Conservation (phyloP, 1,284 basidiomycete species). For the Fomes fomentarius region DNA sequence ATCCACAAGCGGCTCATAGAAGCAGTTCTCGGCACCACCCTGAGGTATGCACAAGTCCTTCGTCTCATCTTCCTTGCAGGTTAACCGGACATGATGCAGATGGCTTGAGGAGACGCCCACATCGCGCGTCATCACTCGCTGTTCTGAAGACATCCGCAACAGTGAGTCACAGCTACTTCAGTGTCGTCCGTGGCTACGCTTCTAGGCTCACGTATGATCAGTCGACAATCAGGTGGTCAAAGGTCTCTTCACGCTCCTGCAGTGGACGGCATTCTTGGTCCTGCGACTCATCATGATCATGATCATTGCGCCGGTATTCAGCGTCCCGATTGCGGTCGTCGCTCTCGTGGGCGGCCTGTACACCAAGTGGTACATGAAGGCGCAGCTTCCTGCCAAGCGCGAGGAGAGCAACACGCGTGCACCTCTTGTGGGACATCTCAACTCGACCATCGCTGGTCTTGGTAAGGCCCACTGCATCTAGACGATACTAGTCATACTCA, state of each 20-base stretch:
- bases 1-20: slow-evolving; percentile 58
- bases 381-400: slow-evolving; percentile 75
- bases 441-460: slow-evolving; percentile 67
- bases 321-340: slow-evolving; percentile 41
- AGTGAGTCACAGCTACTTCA: slow-evolving; percentile 17
- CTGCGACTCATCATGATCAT: slow-evolving; percentile 46
- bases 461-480: no score
- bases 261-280: slow-evolving; percentile 34
- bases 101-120: slow-evolving; percentile 58
- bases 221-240: slow-evolving; percentile 32
- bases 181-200: not conserved
- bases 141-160: slow-evolving; percentile 55
- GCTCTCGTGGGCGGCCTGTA: slow-evolving; percentile 46
- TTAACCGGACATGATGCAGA: slow-evolving; percentile 15
- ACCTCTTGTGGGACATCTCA: slow-evolving; percentile 69
- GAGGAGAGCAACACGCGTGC: slow-evolving; percentile 68
- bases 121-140: slow-evolving; percentile 53
- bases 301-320: slow-evolving; percentile 43
- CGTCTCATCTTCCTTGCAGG: not conserved
- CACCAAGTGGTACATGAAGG: slow-evolving; percentile 61
- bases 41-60: slow-evolving; percentile 38
- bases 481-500: not conserved
- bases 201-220: not conserved
- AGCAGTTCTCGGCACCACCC: slow-evolving; percentile 54
- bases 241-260: slow-evolving; percentile 25